phyloP scores from a whole-genome alignment of 148 eudicot species.

The Simmondsia chinensis region DNA sequence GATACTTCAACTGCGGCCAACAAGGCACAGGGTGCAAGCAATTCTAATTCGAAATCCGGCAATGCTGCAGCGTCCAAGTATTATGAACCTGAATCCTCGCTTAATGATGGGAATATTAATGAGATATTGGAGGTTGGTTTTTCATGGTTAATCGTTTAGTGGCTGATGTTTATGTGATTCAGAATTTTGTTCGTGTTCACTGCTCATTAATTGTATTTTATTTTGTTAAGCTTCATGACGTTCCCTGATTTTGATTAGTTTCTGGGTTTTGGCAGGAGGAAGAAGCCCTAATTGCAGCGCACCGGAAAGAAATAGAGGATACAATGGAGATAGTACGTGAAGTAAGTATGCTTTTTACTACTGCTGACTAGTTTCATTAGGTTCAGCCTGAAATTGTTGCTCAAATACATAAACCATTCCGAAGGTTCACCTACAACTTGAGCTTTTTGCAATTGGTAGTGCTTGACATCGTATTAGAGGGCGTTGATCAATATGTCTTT shows the following conservation, averaged over 20 bases:
- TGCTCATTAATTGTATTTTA: background rate
- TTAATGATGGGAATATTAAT: conserved; percentile 63
- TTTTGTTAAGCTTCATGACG: background rate
- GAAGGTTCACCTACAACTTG: too few relatives aligned
- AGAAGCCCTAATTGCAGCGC: conserved; percentile 89
- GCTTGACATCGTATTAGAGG: too few relatives aligned
- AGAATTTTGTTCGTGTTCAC: background rate
- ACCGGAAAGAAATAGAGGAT: conserved; percentile 97
- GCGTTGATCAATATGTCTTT: too few relatives aligned
- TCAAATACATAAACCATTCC: too few relatives aligned
- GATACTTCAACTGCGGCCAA: conserved; percentile 37
- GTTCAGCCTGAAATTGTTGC: background rate
- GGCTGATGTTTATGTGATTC: background rate
- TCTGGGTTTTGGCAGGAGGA: conserved; percentile 61
- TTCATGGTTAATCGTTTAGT: background rate
- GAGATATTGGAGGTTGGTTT: conserved; percentile 77
- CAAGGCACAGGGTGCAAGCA: conserved; percentile 40
- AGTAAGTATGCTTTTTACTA: conserved; percentile 36
- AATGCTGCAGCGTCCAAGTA: conserved; percentile 32
- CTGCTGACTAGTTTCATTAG: background rate
- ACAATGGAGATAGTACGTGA: conserved; percentile 99
- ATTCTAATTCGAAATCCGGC: conserved; percentile 22
- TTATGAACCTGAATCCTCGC: conserved; percentile 45
- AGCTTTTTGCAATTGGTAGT: too few relatives aligned
- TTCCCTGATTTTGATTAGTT: background rate